Evolutionary conservation across 148 eudicot genomes (phyloP), one percentile per base, ranked within the genome.

Genomic region (Cornus kousa): DNA sequence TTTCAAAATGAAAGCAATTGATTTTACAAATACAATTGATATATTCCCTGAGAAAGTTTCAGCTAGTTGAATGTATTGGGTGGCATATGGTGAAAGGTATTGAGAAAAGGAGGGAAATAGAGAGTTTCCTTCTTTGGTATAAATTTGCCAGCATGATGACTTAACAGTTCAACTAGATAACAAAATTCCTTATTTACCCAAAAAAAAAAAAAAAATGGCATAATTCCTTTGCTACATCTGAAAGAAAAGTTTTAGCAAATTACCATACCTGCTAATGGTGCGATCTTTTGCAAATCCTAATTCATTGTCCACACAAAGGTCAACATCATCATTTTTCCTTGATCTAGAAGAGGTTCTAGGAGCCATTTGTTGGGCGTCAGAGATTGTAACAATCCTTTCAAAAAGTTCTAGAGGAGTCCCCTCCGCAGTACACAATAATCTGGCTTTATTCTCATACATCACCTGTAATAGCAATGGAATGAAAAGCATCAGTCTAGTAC

Each of bases 261-360:
- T 2, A 43, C 31, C 77, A 80, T 85, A 92, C 99, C 99, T 88
- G 65, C 99, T 96, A 78, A 93, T 88, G 70, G 97, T 93, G 57
- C 98, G 97, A 81, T 96, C 99, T 84, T 96, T 96, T 33, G 97
- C 94, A 64, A 96, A 96, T 33, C 93, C 98, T 68, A 96, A 85
- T 77, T 96, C 95, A 81, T 96, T 93, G 84, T 96, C 99, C n/a
- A 96, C 99, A 46, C 99, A 93, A 71, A 96, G 86, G 79, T 93
- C 97, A 71, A 80, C 77, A 50, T 86, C 91, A 69, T 96, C 99
- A 55, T 79, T 90, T 81, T 83, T 91, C 83, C 88, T 86, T 40
- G 97, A 89, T 79, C 97, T 88, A 33, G 99, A 90, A 69, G 93
- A 88, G 74, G 94, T 95, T 74, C 97, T 84, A 50, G 94, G 96